Evolutionary conservation across 345 rosid species (phyloP).

Genomic region (Gossypium raimondii): DNA sequence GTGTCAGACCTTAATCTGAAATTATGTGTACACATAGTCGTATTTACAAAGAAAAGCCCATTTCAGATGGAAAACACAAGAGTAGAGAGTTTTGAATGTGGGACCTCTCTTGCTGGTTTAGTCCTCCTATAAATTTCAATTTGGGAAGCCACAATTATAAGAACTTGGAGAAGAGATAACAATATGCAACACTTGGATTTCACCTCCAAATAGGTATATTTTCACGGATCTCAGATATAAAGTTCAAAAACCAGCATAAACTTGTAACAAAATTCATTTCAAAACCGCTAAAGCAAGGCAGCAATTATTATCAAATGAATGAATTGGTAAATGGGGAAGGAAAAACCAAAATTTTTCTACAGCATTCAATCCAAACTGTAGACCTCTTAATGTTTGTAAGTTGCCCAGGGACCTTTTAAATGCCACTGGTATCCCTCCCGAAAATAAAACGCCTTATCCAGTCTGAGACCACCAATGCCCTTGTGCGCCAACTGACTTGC

Average conservation of each 20-base stretch:
- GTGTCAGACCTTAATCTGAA: too few species aligned
- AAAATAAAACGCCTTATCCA: conserved; percentile 89
- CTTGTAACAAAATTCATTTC: background rate
- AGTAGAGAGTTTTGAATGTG: too few species aligned
- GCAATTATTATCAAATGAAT: conserved; percentile 2
- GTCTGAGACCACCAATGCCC: conserved; percentile 78
- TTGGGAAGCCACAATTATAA: too few species aligned
- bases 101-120: too few species aligned
- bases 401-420: conserved; percentile 29
- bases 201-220: background rate
- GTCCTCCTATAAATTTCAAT: too few species aligned
- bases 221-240: background rate
- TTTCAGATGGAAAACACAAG: too few species aligned
- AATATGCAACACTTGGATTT: too few species aligned
- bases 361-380: background rate
- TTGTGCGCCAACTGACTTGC: conserved; percentile 96
- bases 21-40: too few species aligned
- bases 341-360: conserved; percentile 8
- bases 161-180: too few species aligned
- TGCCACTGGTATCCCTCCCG: conserved; percentile 90
- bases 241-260: background rate
- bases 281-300: background rate
- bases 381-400: background rate
- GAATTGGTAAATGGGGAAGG: background rate
- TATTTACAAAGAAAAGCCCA: too few species aligned